These are phyloP conservation scores for Hirschioporus abietinus DNA, from an alignment of 768 basidiomycete species.

Conservation along the genomic window DNA sequence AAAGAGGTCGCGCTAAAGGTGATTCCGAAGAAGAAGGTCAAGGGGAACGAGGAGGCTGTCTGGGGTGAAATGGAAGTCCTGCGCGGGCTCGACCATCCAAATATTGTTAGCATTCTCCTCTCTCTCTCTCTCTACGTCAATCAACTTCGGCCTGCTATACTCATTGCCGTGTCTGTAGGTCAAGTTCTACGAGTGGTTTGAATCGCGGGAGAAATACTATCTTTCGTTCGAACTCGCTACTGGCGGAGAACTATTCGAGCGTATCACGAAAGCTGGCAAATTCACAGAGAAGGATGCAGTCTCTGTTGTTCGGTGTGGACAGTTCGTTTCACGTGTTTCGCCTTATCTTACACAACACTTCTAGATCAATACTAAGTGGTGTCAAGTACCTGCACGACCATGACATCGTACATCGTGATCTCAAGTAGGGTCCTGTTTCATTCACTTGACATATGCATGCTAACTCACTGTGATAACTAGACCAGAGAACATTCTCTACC, in stretches of 20 bases:
- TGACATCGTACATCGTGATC: constrained; percentile 92
- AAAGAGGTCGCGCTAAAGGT: constrained; percentile 86
- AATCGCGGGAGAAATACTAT: constrained; percentile 90
- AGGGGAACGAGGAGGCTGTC: constrained; percentile 82
- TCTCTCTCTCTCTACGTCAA: constrained; percentile 17
- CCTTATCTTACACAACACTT: neutral
- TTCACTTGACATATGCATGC: neutral
- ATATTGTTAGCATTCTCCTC: constrained; percentile 87
- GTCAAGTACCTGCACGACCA: constrained; percentile 88
- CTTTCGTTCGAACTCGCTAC: constrained; percentile 91
- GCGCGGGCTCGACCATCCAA: constrained; percentile 83
- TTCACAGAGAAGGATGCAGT: constrained; percentile 94
- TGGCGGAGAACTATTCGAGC: constrained; percentile 92
- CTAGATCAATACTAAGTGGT: constrained; percentile 76
- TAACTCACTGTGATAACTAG: constrained; percentile 30
- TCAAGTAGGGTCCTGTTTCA: constrained; percentile 54
- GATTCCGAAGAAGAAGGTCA: constrained; percentile 93
- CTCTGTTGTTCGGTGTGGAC: constrained; percentile 53
- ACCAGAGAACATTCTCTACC: constrained; percentile 95
- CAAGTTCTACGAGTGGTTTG: constrained; percentile 96
- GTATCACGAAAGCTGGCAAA: constrained; percentile 78
- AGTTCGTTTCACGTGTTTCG: constrained; percentile 21
- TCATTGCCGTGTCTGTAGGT: constrained; percentile 46
- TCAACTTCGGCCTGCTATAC: constrained; percentile 9
- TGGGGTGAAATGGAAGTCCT: constrained; percentile 94